These are phyloP conservation scores for Plenodomus lindquistii DNA, from an alignment of 2,329 filamentous ascomycete species.

Conservation along the genomic window DNA sequence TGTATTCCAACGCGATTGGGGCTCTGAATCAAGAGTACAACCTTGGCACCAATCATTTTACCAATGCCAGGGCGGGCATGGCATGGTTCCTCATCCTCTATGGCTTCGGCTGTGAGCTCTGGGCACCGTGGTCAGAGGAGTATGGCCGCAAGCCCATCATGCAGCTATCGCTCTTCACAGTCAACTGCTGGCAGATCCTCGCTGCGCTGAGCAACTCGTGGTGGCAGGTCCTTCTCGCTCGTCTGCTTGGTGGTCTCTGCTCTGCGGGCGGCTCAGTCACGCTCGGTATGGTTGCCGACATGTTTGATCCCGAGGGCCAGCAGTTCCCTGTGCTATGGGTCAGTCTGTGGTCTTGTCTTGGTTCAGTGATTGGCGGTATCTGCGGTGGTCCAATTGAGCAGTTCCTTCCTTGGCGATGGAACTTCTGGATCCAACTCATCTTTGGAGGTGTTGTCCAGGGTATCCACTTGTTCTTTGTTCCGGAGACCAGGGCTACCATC, in stretches of 20 bases:
- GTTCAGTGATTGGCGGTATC: conserved; percentile 72
- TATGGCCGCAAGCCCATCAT: conserved; percentile 75
- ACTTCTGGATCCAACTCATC: conserved; percentile 83
- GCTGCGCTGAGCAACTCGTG: conserved; percentile 66
- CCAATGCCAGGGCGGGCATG: conserved; percentile 59
- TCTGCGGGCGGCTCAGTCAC: conserved; percentile 68
- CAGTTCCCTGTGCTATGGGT: conserved; percentile 68
- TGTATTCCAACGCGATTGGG: conserved; percentile 58
- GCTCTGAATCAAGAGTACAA: conserved; percentile 63
- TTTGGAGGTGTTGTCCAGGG: conserved; percentile 71
- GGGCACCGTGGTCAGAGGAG: conserved; percentile 81
- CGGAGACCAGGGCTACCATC: conserved; percentile 75
- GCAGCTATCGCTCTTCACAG: conserved; percentile 70
- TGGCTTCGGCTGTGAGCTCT: conserved; percentile 83
- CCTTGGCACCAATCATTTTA: conserved; percentile 38
- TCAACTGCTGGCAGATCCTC: conserved; percentile 69
- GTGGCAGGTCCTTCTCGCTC: conserved; percentile 65
- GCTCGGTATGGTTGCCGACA: conserved; percentile 65
- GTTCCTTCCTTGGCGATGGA: conserved; percentile 72
- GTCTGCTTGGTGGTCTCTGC: conserved; percentile 40
- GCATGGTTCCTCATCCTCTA: conserved; percentile 79
- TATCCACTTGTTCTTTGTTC: conserved; percentile 69
- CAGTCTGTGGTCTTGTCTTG: conserved; percentile 67
- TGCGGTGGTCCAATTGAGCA: conserved; percentile 74
- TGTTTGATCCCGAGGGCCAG: conserved; percentile 62